Evolutionary conservation across 805 yeast genomes (phyloP).

Genomic region (Schwanniomyces polymorphus): DNA sequence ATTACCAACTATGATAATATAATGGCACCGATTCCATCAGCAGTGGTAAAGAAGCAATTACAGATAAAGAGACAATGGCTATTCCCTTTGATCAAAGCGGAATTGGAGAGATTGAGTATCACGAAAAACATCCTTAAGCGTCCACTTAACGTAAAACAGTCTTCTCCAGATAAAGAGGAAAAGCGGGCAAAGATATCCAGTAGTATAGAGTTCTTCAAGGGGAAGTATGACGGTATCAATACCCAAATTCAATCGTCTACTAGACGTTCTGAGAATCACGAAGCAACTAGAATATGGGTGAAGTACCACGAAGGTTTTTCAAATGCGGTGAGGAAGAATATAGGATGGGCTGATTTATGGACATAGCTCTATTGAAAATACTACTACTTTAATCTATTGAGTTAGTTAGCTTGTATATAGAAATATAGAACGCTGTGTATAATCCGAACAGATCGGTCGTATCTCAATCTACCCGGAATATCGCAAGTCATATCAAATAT

Average conservation of each 20-base stretch:
- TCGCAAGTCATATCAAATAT: not conserved
- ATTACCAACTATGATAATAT: constrained; percentile 24
- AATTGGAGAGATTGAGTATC: constrained; percentile 23
- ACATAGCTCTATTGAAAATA: not conserved
- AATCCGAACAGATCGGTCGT: not conserved
- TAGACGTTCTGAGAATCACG: constrained; percentile 27
- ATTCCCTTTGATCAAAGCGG: constrained; percentile 37
- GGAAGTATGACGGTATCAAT: constrained; percentile 33
- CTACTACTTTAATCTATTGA: not conserved
- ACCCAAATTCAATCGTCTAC: constrained; percentile 23
- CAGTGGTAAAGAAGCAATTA: constrained; percentile 15
- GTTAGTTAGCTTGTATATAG: not conserved
- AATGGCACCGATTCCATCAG: constrained; percentile 13
- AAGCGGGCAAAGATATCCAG: constrained; percentile 25
- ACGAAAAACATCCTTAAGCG: constrained; percentile 9
- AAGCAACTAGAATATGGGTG: constrained; percentile 65
- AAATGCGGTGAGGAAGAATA: constrained; percentile 83
- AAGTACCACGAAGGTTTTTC: constrained; percentile 90
- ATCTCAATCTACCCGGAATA: not conserved
- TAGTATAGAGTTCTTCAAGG: constrained; percentile 40
- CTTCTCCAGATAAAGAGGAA: constrained; percentile 7
- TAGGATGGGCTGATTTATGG: constrained; percentile 77
- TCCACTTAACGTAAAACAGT: constrained; percentile 1
- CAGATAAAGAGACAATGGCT: constrained; percentile 31
- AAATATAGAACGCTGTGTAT: not conserved